Percentiles rank a stretch among this genome's conserved stretches.
Conservation (phyloP, 805 yeast genomes). For the Cyberlindnera mrakii region DNA sequence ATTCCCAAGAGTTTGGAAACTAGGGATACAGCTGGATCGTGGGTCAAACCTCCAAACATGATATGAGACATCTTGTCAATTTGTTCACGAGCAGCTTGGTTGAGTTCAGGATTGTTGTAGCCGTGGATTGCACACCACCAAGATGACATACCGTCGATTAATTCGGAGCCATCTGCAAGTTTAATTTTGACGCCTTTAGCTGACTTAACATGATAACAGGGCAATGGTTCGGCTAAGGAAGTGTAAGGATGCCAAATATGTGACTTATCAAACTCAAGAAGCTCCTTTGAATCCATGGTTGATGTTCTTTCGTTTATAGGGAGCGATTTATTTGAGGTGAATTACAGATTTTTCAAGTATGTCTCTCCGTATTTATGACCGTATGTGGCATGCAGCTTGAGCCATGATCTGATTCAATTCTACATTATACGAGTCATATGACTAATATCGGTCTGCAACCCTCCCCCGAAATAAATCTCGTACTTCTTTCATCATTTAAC, state of each 20-base stretch:
- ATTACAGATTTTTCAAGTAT: too few species aligned
- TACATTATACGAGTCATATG: too few species aligned
- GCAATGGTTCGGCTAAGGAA: constrained; percentile 21
- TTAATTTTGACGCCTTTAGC: constrained; percentile 20
- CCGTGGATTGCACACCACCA: constrained; percentile 31
- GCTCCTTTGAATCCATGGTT: background rate
- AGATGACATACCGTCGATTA: constrained; percentile 27
- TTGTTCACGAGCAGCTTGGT: constrained; percentile 28
- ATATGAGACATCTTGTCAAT: constrained; percentile 25
- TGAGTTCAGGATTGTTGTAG: constrained; percentile 22
- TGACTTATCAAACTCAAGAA: constrained; percentile 16
- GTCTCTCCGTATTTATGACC: too few species aligned
- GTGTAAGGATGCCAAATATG: constrained; percentile 30
- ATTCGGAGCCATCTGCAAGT: constrained; percentile 12
- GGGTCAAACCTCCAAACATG: constrained; percentile 26
- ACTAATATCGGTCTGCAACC: too few species aligned
- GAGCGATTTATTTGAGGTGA: too few species aligned
- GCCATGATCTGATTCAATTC: too few species aligned
- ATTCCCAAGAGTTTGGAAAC: constrained; percentile 26
- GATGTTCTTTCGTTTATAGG: too few species aligned
- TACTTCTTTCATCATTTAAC: too few species aligned
- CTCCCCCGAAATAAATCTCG: too few species aligned
- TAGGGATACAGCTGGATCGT: constrained; percentile 24
- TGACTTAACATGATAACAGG: constrained; percentile 20
- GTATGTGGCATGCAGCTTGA: too few species aligned